A percentile compares a stretch with the other conserved stretches of the same genome.
These are phyloP conservation scores for Phytopythium boreale DNA, from an alignment of 352 stramenopile species.

Conservation along the genomic window DNA sequence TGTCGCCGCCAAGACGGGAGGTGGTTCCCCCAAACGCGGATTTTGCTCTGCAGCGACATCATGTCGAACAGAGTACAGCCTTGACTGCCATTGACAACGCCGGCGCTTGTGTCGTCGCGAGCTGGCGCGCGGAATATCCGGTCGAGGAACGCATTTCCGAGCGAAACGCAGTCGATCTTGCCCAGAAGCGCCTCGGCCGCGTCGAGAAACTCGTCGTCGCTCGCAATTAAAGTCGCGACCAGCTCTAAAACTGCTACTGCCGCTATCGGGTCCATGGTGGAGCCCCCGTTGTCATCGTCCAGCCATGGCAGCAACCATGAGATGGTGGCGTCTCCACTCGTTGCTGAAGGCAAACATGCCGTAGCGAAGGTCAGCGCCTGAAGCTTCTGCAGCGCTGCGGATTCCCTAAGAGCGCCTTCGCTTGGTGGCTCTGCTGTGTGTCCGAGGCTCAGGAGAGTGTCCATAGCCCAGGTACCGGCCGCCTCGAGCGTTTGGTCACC, in stretches of 20 bases:
- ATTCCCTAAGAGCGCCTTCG: slow-evolving; percentile 3
- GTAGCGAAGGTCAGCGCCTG: slow-evolving; percentile 32
- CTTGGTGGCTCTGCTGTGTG: no score
- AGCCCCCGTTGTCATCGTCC: background rate
- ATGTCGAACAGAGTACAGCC: slow-evolving; percentile 21
- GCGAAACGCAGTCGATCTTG: slow-evolving; percentile 11
- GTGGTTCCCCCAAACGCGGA: slow-evolving; percentile 38
- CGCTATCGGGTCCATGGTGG: slow-evolving; percentile 10
- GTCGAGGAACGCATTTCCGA: slow-evolving; percentile 22
- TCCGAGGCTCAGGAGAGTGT: slow-evolving; percentile 30
- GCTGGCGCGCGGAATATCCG: slow-evolving; percentile 14
- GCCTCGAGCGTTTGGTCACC: slow-evolving; percentile 4
- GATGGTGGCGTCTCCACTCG: slow-evolving; percentile 27
- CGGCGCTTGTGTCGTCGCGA: background rate
- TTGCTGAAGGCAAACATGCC: slow-evolving; percentile 14
- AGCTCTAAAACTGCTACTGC: slow-evolving; percentile 27
- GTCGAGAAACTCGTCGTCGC: slow-evolving; percentile 31
- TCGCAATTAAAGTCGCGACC: slow-evolving; percentile 14
- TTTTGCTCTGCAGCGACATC: slow-evolving; percentile 18
- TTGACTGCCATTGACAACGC: background rate
- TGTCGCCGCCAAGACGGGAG: slow-evolving; percentile 35
- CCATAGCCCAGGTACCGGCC: slow-evolving; percentile 28
- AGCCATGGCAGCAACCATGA: slow-evolving; percentile 24
- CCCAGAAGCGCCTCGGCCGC: slow-evolving; percentile 18
- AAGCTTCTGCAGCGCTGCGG: slow-evolving; percentile 29